Conservation (phyloP, 23 red algal species). For the Gracilaria domingensis region DNA sequence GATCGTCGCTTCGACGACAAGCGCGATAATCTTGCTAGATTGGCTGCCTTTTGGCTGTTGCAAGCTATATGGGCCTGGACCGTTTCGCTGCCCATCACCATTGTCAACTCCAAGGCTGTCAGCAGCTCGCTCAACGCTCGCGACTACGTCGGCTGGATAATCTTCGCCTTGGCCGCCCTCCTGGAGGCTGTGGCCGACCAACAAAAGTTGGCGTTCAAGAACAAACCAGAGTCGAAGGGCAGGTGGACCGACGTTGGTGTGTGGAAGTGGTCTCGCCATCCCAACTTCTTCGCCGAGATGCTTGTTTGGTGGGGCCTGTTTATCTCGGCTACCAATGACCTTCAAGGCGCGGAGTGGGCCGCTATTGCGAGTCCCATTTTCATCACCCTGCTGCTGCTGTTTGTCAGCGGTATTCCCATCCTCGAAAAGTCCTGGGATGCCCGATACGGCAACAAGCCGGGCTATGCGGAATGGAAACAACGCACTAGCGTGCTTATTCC, state of each 20-base stretch:
- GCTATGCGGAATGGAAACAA: slow-evolving; percentile 72
- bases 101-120: slow-evolving; percentile 66
- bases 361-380: slow-evolving; percentile 92
- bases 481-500: slow-evolving; percentile 87
- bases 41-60: slow-evolving; percentile 88
- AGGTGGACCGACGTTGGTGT: slow-evolving; percentile 83
- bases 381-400: slow-evolving; percentile 90
- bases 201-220: slow-evolving; percentile 86
- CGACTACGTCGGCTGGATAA: slow-evolving; percentile 86
- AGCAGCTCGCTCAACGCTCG: slow-evolving; percentile 45
- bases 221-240: slow-evolving; percentile 34
- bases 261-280: slow-evolving; percentile 91
- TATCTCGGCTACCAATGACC: slow-evolving; percentile 44
- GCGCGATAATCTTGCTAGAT: slow-evolving; percentile 65
- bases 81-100: slow-evolving; percentile 81
- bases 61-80: slow-evolving; percentile 94
- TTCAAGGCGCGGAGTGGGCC: slow-evolving; percentile 45
- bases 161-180: slow-evolving; percentile 76
- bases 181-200: slow-evolving; percentile 94
- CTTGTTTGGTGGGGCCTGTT: slow-evolving; percentile 92
- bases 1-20: slow-evolving; percentile 90
- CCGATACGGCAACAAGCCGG: slow-evolving; percentile 77
- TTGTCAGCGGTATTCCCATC: slow-evolving; percentile 90
- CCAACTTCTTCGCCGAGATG: slow-evolving; percentile 99
- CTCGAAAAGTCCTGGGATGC: slow-evolving; percentile 80